Evolutionary conservation across 2,329 filamentous ascomycete genomes (phyloP), one percentile per base, ranked within the genome.

Genomic region (Ceratocystis destructans): DNA sequence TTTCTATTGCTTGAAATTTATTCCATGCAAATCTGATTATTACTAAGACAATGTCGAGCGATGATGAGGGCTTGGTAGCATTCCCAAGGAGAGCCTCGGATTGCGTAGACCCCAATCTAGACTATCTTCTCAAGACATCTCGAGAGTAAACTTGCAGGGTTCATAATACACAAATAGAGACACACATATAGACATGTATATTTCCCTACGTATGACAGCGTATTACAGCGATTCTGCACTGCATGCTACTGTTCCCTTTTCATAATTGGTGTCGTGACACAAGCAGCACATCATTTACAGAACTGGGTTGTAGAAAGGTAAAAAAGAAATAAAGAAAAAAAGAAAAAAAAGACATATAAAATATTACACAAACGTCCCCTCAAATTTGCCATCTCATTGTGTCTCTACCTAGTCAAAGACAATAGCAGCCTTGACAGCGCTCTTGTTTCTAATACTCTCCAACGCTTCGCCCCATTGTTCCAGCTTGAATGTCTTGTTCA

Each of bases 371-470:
- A 53, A 53, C 48, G n/a, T 53, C 3, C 48, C n/a, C n/a, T 53
- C 25, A 31, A 4, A 55, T 15, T 8, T 1, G 20, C 1, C 50
- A 1, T 22, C 20, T 55, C 25, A 1, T 12, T 57, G 15, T 57
- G 5, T 57, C 3, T 33, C 59, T 33, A 15, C 53, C 57, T 65
- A 68, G 44, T 88, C 85, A 71, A 88, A 89, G 61, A 84, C 81
- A 73, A 90, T 88, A 17, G 84, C 85, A 64, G 86, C 86, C 79
- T 90, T 90, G 73, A 90, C 88, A 68, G 86, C 86, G 64, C 77
- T 82, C 79, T 89, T 88, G 76, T 87, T 85, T 72, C 80, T 83
- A 79, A 90, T 88, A 67, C 83, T 81, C 74, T 88, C 83, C 70
- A 90, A 76, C 69, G 85, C 87, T 73, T 88, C 83, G 59, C 78